phyloP scores from a whole-genome alignment of 805 yeast genomes.

The Cyberlindnera euphorbiiphila region DNA sequence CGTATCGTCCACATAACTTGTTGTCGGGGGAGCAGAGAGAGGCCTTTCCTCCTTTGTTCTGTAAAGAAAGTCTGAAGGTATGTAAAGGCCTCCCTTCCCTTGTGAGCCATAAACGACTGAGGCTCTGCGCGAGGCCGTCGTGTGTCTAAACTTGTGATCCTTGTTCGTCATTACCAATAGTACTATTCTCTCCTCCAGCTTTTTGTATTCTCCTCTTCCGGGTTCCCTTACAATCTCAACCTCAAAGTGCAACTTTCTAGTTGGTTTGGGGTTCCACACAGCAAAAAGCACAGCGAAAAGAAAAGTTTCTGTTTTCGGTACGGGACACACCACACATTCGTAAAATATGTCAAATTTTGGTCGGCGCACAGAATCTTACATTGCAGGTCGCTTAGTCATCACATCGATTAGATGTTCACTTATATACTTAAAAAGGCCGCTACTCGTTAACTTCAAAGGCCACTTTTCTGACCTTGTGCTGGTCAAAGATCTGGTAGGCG shows the following conservation, averaged over 20 bases:
- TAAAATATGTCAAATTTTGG: no score
- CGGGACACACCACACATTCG: no score
- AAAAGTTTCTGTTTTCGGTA: constrained; percentile 5
- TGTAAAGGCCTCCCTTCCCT: constrained; percentile 24
- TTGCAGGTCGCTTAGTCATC: no score
- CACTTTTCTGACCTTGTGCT: constrained; percentile 51
- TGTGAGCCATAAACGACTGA: constrained; percentile 25
- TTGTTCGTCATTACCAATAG: constrained; percentile 2
- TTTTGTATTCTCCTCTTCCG: not conserved
- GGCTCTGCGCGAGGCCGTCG: constrained; percentile 24
- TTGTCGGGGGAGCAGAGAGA: constrained; percentile 1
- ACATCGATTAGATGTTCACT: no score
- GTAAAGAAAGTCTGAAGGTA: constrained; percentile 17
- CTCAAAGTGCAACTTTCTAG: not conserved
- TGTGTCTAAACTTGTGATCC: constrained; percentile 24
- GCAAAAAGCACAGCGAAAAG: not conserved
- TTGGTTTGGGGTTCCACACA: no score
- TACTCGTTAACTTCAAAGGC: constrained; percentile 33
- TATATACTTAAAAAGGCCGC: no score
- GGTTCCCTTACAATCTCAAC: not conserved
- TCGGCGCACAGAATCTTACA: no score
- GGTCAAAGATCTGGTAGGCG: constrained; percentile 49
- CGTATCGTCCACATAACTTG: no score
- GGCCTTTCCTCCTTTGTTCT: not conserved
- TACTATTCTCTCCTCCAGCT: not conserved